These are phyloP conservation scores for Epipyxis sp. DNA, from an alignment of 108 stramenopile species.

Conservation along the genomic window DNA sequence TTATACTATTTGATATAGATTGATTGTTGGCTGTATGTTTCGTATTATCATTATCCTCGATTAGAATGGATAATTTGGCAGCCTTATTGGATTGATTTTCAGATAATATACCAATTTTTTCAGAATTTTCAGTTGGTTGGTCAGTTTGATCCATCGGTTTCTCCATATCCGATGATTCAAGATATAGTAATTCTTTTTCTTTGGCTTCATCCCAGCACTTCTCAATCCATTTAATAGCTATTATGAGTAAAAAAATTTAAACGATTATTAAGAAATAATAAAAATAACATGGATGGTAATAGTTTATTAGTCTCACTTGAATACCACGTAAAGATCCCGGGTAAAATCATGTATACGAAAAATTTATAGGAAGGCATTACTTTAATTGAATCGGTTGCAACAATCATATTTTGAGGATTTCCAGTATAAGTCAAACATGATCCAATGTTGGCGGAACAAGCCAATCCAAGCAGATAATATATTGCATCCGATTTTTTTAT, in stretches of 20 bases:
- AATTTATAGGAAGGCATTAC: slow-evolving; percentile 32
- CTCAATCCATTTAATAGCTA: slow-evolving; percentile 13
- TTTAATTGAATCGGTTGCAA: slow-evolving; percentile 59
- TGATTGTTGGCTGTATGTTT: no score
- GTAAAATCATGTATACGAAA: slow-evolving; percentile 17
- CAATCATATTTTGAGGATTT: slow-evolving; percentile 88
- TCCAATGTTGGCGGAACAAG: slow-evolving; percentile 87
- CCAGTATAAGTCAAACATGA: slow-evolving; percentile 83
- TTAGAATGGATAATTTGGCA: no score
- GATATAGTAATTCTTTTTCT: no score
- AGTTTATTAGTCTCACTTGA: slow-evolving; percentile 15
- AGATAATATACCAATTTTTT: no score
- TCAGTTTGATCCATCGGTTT: no score
- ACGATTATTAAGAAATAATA: neutral
- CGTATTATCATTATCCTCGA: no score
- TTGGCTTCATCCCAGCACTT: neutral
- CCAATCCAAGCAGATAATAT: slow-evolving; percentile 68
- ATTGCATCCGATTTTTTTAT: slow-evolving; percentile 15
- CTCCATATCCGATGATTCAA: no score
- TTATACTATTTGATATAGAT: no score
- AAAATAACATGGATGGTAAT: neutral
- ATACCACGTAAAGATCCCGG: neutral
- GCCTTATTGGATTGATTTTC: no score
- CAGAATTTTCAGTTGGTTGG: no score
- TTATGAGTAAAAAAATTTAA: neutral